Base-by-base conservation (phyloP, 1,284 basidiomycete genomes). In the Cutaneotrichosporon cavernicola region DNA sequence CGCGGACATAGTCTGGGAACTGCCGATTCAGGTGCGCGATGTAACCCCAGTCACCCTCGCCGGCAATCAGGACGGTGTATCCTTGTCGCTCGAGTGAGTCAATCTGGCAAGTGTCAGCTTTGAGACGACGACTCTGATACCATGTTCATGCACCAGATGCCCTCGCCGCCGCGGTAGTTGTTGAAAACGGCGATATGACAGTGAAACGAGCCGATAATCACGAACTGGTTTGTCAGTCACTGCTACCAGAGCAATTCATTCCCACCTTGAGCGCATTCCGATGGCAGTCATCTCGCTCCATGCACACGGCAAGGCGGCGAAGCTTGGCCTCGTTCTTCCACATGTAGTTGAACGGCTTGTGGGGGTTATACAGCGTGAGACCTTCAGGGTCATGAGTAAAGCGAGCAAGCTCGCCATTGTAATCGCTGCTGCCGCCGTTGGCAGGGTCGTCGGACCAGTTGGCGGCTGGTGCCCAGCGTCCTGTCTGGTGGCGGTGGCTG, bases 21-120 rank as follows among this genome's bases (percentile, higher is more conserved):
- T 72, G 71, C 55, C 66, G 65, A 46, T 72, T 58, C 18, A 72
- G 56, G 51, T 72, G 67, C 59, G 58, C 63, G 4, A 70, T 67
- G 60, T 72, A 72, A 52, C 6, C 43, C 66, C 67, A 72, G 51
- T 71, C 64, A 34, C 43, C 52, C 43, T 70, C 65, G 26, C 69
- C 57, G 5, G 63, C 69, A 30, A 61, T 63, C 9, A 72, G 57
- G 2, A 72, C 64, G 4, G 71, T 72, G 59, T 65, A 72, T 0
- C 71, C 71, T 30, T 66, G 70, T 8, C 68, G 63, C n/a, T 63
- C 60, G 31, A 72, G 59, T 14, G 66, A 58, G 9, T 58, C 18
- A 9, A 61, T 59, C 32, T 56, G 36, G 11, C 34, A 8, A 8
- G 13, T 26, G 38, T 56, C 11, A 56, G 38, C 30, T 30, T 13